These are phyloP conservation scores for Phascolomyces articulosus DNA, from an alignment of 371 early-diverging fungal species.

Conservation along the genomic window DNA sequence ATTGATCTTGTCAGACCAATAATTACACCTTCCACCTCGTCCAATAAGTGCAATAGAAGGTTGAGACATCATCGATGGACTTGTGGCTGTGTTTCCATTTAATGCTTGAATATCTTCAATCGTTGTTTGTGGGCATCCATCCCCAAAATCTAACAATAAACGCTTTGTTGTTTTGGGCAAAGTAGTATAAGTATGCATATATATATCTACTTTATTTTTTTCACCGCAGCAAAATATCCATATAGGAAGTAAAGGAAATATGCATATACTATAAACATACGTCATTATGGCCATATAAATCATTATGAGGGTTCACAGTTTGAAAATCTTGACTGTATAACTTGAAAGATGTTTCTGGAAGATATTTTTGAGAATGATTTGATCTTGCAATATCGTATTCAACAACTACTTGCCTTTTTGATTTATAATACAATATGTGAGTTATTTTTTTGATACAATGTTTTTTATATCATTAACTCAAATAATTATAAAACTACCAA, in stretches of 20 bases:
- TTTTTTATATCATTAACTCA: too few species aligned
- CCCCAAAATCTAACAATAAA: conserved; percentile 20
- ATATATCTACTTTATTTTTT: too few species aligned
- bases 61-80: conserved; percentile 18
- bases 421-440: not conserved
- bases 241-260: too few species aligned
- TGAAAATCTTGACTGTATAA: conserved; percentile 45
- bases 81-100: conserved; percentile 12
- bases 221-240: too few species aligned
- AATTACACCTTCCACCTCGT: conserved; percentile 23
- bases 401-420: conserved; percentile 19
- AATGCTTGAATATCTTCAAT: conserved; percentile 13
- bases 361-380: conserved; percentile 5
- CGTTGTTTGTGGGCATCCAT: conserved; percentile 10
- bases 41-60: conserved; percentile 35
- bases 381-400: conserved; percentile 13
- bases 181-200: not conserved
- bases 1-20: conserved; percentile 44
- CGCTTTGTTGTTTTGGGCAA: too few species aligned
- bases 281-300: conserved; percentile 34
- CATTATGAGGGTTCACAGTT: conserved; percentile 30
- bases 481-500: not conserved
- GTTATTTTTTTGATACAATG: too few species aligned
- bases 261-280: conserved; percentile 1
- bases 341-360: conserved; percentile 23